These are phyloP conservation scores for Moniliophthora roreri DNA, from an alignment of 1,284 basidiomycete species.

Conservation along the genomic window DNA sequence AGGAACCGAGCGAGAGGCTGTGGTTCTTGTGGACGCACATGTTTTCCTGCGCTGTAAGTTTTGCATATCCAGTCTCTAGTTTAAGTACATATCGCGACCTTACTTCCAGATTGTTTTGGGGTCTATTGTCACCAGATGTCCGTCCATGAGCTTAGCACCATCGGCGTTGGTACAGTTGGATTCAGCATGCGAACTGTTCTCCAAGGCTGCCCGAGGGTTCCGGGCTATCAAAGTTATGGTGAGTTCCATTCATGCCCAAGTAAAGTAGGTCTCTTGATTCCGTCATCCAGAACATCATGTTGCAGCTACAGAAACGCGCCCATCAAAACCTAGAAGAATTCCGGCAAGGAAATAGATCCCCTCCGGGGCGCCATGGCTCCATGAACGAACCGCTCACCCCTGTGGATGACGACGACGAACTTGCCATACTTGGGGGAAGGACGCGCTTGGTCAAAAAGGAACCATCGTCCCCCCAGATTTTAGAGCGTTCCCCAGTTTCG, in stretches of 20 bases:
- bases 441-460: conserved; percentile 72
- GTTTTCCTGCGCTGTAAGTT: conserved; percentile 76
- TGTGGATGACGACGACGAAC: conserved; percentile 64
- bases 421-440: conserved; percentile 68
- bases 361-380: conserved; percentile 41
- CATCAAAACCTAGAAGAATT: conserved; percentile 64
- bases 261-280: not conserved
- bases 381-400: conserved; percentile 48
- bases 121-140: conserved; percentile 79
- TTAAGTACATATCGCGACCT: not conserved
- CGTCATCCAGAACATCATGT: conserved; percentile 40
- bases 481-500: conserved; percentile 67
- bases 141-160: conserved; percentile 77
- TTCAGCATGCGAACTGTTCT: conserved; percentile 75
- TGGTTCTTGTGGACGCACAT: conserved; percentile 85
- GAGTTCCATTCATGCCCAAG: conserved; percentile 21
- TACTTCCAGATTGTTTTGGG: conserved; percentile 65
- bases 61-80: conserved; percentile 1
- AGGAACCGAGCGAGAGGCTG: conserved; percentile 69
- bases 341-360: conserved; percentile 54
- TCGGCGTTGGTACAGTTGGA: conserved; percentile 76
- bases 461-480: conserved; percentile 50
- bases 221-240: conserved; percentile 70
- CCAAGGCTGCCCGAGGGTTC: conserved; percentile 68
- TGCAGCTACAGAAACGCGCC: conserved; percentile 60